phyloP scores from a whole-genome alignment of 148 eudicot genomes.

The Amaranthus hypochondriacus region DNA sequence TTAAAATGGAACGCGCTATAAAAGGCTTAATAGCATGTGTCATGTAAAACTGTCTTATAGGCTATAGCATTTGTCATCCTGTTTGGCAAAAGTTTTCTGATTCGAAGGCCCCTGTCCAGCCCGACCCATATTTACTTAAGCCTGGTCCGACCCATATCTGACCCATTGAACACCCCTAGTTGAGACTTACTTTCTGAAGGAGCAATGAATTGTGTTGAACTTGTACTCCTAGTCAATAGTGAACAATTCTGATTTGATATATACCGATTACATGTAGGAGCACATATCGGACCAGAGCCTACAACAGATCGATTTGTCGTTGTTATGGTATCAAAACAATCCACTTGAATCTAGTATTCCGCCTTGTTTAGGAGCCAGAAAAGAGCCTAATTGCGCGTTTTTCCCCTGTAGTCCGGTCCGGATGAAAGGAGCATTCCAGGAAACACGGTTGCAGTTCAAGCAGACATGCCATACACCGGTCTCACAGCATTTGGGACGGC shows the following conservation, averaged over 20 bases:
- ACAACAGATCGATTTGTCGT: conserved; percentile 89
- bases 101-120: too few relatives aligned
- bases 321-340: conserved; percentile 52
- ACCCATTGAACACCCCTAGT: too few relatives aligned
- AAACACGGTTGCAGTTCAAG: conserved; percentile 80
- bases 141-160: too few relatives aligned
- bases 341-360: neutral
- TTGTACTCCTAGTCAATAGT: too few relatives aligned
- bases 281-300: conserved; percentile 98
- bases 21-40: too few relatives aligned
- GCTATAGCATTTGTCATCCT: too few relatives aligned
- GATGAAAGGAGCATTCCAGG: conserved; percentile 93
- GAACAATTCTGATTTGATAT: neutral
- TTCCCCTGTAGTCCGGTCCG: conserved; percentile 53
- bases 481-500: conserved; percentile 70
- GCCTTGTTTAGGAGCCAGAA: neutral
- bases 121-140: too few relatives aligned
- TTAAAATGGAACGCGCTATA: too few relatives aligned
- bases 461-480: conserved; percentile 73
- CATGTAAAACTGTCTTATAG: too few relatives aligned
- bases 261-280: conserved; percentile 41
- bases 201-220: too few relatives aligned
- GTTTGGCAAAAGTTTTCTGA: too few relatives aligned
- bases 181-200: too few relatives aligned
- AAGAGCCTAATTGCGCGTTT: neutral